These are phyloP conservation scores for Termitomyces sp. DNA, from an alignment of 768 basidiomycete species.

Conservation along the genomic window DNA sequence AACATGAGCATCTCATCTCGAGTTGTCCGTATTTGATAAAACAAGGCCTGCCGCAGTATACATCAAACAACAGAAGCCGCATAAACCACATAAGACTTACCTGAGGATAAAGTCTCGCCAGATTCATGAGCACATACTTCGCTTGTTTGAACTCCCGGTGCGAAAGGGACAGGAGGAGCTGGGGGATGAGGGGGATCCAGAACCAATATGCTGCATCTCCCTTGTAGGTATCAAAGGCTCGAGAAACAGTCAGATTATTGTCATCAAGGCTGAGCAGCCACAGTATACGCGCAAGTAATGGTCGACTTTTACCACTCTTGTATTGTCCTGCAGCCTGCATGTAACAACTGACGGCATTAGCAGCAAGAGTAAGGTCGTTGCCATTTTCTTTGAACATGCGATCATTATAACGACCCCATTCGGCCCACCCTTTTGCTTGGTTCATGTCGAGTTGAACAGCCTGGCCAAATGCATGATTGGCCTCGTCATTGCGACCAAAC, in stretches of 20 bases:
- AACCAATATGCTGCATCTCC: slow-evolving; percentile 98
- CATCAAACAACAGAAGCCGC: not conserved
- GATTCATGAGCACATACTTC: slow-evolving; percentile 77
- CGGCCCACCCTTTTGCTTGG: slow-evolving; percentile 96
- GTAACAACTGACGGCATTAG: slow-evolving; percentile 94
- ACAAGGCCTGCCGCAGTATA: slow-evolving; percentile 62
- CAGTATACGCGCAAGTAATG: slow-evolving; percentile 85
- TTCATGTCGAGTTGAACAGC: slow-evolving; percentile 95
- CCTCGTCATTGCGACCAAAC: slow-evolving; percentile 80
- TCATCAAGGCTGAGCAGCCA: slow-evolving; percentile 97
- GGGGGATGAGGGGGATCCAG: slow-evolving; percentile 97
- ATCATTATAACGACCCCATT: slow-evolving; percentile 96
- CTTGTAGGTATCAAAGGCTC: slow-evolving; percentile 90
- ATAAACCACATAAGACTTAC: slow-evolving; percentile 33
- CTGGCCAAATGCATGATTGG: slow-evolving; percentile 87
- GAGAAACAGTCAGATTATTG: slow-evolving; percentile 56
- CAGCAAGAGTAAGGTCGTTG: slow-evolving; percentile 67
- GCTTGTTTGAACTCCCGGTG: slow-evolving; percentile 93
- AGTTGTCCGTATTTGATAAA: slow-evolving; percentile 86
- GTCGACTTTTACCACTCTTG: slow-evolving; percentile 90
- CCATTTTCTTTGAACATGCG: slow-evolving; percentile 87
- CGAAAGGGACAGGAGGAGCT: slow-evolving; percentile 83
- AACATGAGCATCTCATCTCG: slow-evolving; percentile 39
- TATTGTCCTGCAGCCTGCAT: slow-evolving; percentile 95
- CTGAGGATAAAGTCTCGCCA: slow-evolving; percentile 92